A percentile compares a stretch with the other conserved stretches of the same genome.
phyloP scores from a whole-genome alignment of 169 alveolate genomes.

The Fabrea salina region DNA sequence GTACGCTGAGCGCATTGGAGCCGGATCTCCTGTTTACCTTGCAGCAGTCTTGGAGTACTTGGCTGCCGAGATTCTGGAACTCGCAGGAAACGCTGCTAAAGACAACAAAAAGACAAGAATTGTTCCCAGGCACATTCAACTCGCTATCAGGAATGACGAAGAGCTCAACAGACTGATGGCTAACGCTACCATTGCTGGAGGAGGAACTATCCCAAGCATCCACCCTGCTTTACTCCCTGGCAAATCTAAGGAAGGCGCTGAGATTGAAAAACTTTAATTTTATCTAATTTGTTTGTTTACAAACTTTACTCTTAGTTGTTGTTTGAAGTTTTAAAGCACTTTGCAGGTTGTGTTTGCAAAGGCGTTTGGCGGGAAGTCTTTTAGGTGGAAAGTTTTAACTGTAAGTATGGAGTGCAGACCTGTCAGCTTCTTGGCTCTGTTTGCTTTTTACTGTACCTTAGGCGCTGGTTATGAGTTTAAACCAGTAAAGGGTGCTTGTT shows the following conservation, averaged over 20 bases:
- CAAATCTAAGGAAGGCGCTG: slow-evolving; percentile 49
- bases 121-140: slow-evolving; percentile 98
- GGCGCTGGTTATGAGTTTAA: too few relatives aligned
- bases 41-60: slow-evolving; percentile 98
- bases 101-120: slow-evolving; percentile 97
- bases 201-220: slow-evolving; percentile 98
- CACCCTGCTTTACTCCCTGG: slow-evolving; percentile 95
- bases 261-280: slow-evolving; percentile 5
- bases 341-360: too few relatives aligned
- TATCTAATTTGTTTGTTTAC: neutral
- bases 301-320: too few relatives aligned
- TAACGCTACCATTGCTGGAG: slow-evolving; percentile 96
- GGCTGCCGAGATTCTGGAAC: slow-evolving; percentile 97
- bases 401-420: too few relatives aligned
- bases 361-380: too few relatives aligned
- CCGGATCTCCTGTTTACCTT: slow-evolving; percentile 98
- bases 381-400: too few relatives aligned
- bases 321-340: too few relatives aligned
- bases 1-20: slow-evolving; percentile 98
- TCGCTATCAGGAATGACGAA: slow-evolving; percentile 98
- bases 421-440: too few relatives aligned
- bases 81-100: slow-evolving; percentile 98
- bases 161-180: slow-evolving; percentile 96
- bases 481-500: too few relatives aligned
- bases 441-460: too few relatives aligned